These are phyloP conservation scores for Xerophyta viscosa DNA, from an alignment of 106 monocot genomes.

Conservation along the genomic window DNA sequence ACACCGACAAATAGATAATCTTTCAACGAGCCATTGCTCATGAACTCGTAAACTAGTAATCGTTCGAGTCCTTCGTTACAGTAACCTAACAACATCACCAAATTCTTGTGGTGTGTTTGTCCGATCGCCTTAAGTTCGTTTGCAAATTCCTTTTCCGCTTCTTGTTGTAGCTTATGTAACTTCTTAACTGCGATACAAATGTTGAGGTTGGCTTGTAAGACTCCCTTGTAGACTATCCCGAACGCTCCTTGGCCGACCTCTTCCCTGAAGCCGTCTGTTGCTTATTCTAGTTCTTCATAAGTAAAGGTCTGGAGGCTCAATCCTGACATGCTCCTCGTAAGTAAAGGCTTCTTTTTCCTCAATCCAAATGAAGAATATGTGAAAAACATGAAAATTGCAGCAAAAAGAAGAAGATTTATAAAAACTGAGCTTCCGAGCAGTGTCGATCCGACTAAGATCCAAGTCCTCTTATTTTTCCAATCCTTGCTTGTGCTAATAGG, in stretches of 20 bases:
- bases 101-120: conserved; percentile 15
- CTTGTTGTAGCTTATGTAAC: conserved; percentile 11
- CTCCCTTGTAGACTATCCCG: conserved; percentile 32
- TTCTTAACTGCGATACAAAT: conserved; percentile 27
- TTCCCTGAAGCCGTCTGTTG: conserved; percentile 25
- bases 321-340: background rate
- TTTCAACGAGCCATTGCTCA: conserved; percentile 19
- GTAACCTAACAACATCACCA: conserved; percentile 13
- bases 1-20: background rate
- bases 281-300: conserved; percentile 27
- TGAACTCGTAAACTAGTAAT: conserved; percentile 28
- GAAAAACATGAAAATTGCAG: too few relatives aligned
- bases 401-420: conserved; percentile 11
- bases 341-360: background rate
- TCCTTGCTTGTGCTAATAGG: background rate
- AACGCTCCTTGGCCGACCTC: conserved; percentile 32
- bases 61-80: conserved; percentile 15
- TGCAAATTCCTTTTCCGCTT: conserved; percentile 18
- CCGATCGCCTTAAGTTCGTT: conserved; percentile 19
- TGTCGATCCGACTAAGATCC: conserved; percentile 7
- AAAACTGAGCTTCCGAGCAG: conserved; percentile 13
- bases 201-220: background rate
- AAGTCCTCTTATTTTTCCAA: background rate
- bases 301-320: conserved; percentile 9
- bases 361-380: background rate